phyloP scores from a whole-genome alignment of 2,329 filamentous ascomycete genomes.

The Chalara sp. region DNA sequence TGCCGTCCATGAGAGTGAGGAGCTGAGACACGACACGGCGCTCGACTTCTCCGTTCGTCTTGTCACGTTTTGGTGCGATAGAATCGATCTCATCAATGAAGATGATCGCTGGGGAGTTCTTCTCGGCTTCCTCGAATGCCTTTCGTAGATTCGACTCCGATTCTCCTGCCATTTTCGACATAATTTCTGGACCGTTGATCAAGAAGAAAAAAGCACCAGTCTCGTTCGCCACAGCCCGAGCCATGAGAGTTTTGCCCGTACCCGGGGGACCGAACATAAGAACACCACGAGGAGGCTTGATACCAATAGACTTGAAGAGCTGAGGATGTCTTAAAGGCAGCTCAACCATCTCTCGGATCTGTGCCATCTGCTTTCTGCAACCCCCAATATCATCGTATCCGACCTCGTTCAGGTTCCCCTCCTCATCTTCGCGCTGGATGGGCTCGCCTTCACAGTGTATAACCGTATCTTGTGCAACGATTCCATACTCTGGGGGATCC shows the following conservation, averaged over 20 bases:
- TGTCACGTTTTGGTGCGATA: conserved; percentile 98
- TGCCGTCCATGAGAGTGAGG: conserved; percentile 96
- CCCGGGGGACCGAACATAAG: conserved; percentile 93
- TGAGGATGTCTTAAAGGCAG: conserved; percentile 93
- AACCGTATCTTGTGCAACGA: conserved; percentile 96
- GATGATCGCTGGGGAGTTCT: conserved; percentile 98
- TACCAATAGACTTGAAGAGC: conserved; percentile 99
- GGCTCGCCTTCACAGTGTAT: conserved; percentile 98
- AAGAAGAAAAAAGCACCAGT: conserved; percentile 99
- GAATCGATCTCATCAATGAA: conserved; percentile 99
- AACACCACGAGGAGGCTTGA: conserved; percentile 97
- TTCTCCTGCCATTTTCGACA: conserved; percentile 99
- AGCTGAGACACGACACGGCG: conserved; percentile 97
- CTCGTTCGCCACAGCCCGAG: conserved; percentile 96
- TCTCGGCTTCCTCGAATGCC: conserved; percentile 99
- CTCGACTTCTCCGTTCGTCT: conserved; percentile 99
- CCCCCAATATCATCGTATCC: conserved; percentile 99
- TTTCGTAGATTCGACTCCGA: conserved; percentile 97
- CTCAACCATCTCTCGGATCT: conserved; percentile 98
- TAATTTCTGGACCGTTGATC: conserved; percentile 98
- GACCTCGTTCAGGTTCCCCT: conserved; percentile 98
- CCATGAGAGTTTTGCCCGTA: conserved; percentile 99
- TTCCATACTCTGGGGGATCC: conserved; percentile 96
- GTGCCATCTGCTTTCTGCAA: conserved; percentile 99
- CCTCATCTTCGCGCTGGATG: conserved; percentile 97